Percentiles rank a stretch among this genome's conserved stretches.
phyloP scores from a whole-genome alignment of 768 basidiomycete species.

The Rhizopogon sp. region DNA sequence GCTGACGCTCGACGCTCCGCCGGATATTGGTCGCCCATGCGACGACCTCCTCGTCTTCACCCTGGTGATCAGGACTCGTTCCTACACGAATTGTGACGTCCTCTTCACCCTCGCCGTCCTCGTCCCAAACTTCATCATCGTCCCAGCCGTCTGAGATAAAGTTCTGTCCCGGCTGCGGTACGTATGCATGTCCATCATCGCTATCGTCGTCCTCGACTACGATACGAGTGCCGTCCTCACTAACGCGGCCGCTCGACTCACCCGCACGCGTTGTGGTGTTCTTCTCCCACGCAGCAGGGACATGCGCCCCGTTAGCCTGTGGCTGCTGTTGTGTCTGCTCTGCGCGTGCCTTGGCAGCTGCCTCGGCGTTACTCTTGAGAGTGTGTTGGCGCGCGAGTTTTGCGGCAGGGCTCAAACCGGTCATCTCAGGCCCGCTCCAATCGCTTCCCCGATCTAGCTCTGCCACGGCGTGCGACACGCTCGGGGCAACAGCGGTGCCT shows the following conservation, averaged over 20 bases:
- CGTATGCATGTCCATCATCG: slow-evolving; percentile 39
- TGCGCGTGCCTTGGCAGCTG: slow-evolving; percentile 31
- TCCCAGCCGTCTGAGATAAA: slow-evolving; percentile 66
- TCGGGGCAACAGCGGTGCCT: slow-evolving; percentile 59
- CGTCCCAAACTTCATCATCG: slow-evolving; percentile 76
- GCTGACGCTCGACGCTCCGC: slow-evolving; percentile 62
- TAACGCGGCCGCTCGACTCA: slow-evolving; percentile 42
- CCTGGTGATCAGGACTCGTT: slow-evolving; percentile 13
- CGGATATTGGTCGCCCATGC: slow-evolving; percentile 77
- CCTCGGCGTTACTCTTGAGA: slow-evolving; percentile 69
- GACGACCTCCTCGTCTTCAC: slow-evolving; percentile 57
- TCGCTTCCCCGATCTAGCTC: slow-evolving; percentile 67
- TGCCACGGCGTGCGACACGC: slow-evolving; percentile 77
- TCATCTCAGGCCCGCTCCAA: slow-evolving; percentile 56
- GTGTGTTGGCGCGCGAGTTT: slow-evolving; percentile 89
- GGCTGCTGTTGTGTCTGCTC: slow-evolving; percentile 23
- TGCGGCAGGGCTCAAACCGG: slow-evolving; percentile 85
- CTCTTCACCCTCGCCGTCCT: slow-evolving; percentile 61
- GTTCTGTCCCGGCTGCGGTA: slow-evolving; percentile 28
- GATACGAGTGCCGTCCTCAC: slow-evolving; percentile 62
- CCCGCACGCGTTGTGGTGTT: slow-evolving; percentile 63
- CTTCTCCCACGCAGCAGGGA: slow-evolving; percentile 73
- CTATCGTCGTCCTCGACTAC: slow-evolving; percentile 64
- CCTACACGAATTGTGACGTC: slow-evolving; percentile 69
- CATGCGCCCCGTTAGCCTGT: slow-evolving; percentile 34